Conservation (phyloP, 2,329 filamentous ascomycete species). For the Fusarium goolgardi region DNA sequence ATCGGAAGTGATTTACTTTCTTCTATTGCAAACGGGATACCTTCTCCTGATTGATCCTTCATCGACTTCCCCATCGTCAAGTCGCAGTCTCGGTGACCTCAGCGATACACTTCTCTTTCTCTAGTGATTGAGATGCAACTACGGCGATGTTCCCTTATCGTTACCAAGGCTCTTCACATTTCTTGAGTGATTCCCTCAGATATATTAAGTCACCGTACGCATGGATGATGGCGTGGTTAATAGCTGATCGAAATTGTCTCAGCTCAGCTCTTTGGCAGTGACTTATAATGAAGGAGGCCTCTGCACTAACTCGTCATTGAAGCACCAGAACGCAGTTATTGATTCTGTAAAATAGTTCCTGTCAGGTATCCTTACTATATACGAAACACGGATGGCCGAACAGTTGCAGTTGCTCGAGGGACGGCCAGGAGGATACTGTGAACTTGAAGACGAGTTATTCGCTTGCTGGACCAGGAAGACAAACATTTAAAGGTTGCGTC, state of each 20-base stretch:
- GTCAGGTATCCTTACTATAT: not conserved
- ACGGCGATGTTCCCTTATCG: not conserved
- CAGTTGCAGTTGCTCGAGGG: not conserved
- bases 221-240: not conserved
- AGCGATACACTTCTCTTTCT: not conserved
- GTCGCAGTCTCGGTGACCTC: not conserved
- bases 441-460: not conserved
- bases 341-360: not conserved
- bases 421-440: not conserved
- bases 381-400: not conserved
- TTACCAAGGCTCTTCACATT: not conserved
- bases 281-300: not conserved
- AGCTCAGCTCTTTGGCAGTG: not conserved
- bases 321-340: accelerated
- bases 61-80: not conserved
- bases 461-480: accelerated
- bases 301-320: not conserved
- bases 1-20: not conserved
- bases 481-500: not conserved
- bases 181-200: not conserved
- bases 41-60: not conserved
- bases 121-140: not conserved
- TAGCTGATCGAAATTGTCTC: not conserved
- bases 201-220: not conserved
- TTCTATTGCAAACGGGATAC: not conserved